Base-by-base conservation (phyloP, 2,329 filamentous ascomycete species). In the Paracoccidioides lutzii region DNA sequence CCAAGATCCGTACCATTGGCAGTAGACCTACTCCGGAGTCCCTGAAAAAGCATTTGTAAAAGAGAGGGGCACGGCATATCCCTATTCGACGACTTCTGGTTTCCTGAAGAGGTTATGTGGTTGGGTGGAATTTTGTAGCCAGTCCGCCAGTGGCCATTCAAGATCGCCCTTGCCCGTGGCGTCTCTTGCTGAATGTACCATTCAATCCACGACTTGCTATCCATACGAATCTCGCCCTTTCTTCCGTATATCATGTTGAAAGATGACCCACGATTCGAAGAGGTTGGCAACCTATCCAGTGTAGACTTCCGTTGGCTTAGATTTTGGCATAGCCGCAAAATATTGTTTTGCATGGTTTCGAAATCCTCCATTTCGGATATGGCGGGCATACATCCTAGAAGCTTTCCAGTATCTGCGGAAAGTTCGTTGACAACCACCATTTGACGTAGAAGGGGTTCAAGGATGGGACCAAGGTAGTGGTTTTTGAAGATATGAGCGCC, bases 141-240 rank as follows among this genome's bases (percentile, higher is more conserved):
- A 30, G 70, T 73, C 53, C 70, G 66, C 67, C 70, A 75, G 58
- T 75, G 72, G 22, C 69, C 55, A 41, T 65, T 69, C 52, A 76
- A 65, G 4, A 77, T 70, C 35, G 78, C 76, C 57, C 79, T 75
- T 52, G 84, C 77, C 12, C 81, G 74, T 9, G 76, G 72, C 61
- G 81, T 81, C 64, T 84, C 82, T 63, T 85, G 82, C 63, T 82
- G 80, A 48, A 81, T 76, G 73, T 79, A 84, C 81, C 81, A 84
- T 55, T 83, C 78, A 37, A 76, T 75, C 82, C 82, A 85, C 2
- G 77, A 72, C 22, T 73, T 69, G 33, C 79, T 73, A 53, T 77
- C 74, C 2, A 83, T 68, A 1, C 69, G 61, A 14, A 80, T 75
- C 54, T 75, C 72, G 42, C 80, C 73, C 57, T 73, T 77, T 4